Evolutionary conservation across 2,329 filamentous ascomycete genomes (phyloP).

Genomic region (Hirsutella thompsonii): DNA sequence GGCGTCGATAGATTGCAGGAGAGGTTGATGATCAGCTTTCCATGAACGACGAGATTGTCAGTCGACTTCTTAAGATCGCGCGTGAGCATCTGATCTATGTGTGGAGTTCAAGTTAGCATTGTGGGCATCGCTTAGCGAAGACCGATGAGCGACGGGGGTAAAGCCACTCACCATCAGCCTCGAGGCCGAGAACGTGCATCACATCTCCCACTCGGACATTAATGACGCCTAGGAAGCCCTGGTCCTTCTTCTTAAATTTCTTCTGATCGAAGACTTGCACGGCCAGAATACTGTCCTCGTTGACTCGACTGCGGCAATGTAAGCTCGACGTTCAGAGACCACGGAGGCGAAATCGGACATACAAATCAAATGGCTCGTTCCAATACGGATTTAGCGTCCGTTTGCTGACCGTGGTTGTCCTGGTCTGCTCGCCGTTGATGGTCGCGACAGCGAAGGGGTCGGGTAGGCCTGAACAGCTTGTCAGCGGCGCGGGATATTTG

Average conservation of each 20-base stretch:
- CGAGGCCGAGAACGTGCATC: slow-evolving; percentile 69
- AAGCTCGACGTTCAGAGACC: neutral
- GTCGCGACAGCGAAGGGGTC: slow-evolving; percentile 97
- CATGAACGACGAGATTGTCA: slow-evolving; percentile 94
- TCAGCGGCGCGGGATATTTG: slow-evolving; percentile 1
- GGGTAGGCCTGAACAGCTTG: slow-evolving; percentile 62
- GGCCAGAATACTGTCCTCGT: slow-evolving; percentile 90
- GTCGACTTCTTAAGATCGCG: slow-evolving; percentile 95
- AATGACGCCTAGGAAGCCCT: slow-evolving; percentile 94
- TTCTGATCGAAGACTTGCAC: slow-evolving; percentile 99
- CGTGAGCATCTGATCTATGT: slow-evolving; percentile 94
- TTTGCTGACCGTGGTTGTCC: slow-evolving; percentile 95
- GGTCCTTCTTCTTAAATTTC: slow-evolving; percentile 99
- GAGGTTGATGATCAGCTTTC: slow-evolving; percentile 91
- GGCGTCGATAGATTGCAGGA: slow-evolving; percentile 77
- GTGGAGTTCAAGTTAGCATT: slow-evolving; percentile 8
- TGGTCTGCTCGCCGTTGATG: slow-evolving; percentile 93
- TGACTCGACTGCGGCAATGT: slow-evolving; percentile 53
- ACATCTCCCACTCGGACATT: slow-evolving; percentile 93
- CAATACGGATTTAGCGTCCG: slow-evolving; percentile 98
- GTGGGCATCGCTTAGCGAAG: slow-evolving; percentile 16
- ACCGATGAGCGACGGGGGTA: too few relatives aligned
- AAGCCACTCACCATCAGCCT: slow-evolving; percentile 65
- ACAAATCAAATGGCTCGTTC: slow-evolving; percentile 99
- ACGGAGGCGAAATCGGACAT: slow-evolving; percentile 22